A percentile compares a stretch with the other conserved stretches of the same genome.
phyloP scores from a whole-genome alignment of 352 stramenopile genomes.

The Vaucheria bursata region DNA sequence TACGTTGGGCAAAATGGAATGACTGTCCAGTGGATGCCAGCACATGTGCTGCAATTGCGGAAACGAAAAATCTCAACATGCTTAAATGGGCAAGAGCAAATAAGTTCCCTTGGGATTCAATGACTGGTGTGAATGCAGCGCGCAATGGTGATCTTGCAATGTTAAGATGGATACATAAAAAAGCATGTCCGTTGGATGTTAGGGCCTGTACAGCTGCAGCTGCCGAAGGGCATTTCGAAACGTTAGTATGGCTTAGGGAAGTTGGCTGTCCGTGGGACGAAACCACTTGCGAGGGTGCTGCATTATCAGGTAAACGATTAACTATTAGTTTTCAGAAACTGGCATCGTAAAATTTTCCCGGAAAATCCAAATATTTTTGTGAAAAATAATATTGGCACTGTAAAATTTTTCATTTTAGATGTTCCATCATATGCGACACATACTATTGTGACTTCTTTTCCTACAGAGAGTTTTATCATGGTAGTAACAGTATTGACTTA shows the following conservation, averaged over 20 bases:
- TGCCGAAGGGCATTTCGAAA: not conserved
- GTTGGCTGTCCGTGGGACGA: not conserved
- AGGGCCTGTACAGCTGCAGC: not conserved
- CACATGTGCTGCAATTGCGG: not conserved
- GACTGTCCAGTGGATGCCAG: not conserved
- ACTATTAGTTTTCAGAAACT: too few relatives aligned
- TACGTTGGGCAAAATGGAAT: not conserved
- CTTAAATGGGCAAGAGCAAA: not conserved
- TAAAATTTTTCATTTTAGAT: too few relatives aligned
- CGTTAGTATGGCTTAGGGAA: not conserved
- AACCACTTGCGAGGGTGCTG: too few relatives aligned
- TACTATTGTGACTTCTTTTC: too few relatives aligned
- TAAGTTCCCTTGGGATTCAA: not conserved
- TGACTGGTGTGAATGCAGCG: not conserved
- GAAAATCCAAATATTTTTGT: too few relatives aligned
- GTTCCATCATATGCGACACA: too few relatives aligned
- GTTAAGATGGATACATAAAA: not conserved
- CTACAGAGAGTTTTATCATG: too few relatives aligned
- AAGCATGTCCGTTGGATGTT: not conserved
- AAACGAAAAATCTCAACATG: not conserved
- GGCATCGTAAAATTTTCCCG: too few relatives aligned
- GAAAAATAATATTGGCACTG: too few relatives aligned
- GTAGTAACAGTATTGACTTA: too few relatives aligned
- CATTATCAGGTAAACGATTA: too few relatives aligned
- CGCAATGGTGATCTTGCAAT: not conserved